Base-by-base conservation (phyloP, 2,329 filamentous ascomycete species). In the Botrytis tulipae region DNA sequence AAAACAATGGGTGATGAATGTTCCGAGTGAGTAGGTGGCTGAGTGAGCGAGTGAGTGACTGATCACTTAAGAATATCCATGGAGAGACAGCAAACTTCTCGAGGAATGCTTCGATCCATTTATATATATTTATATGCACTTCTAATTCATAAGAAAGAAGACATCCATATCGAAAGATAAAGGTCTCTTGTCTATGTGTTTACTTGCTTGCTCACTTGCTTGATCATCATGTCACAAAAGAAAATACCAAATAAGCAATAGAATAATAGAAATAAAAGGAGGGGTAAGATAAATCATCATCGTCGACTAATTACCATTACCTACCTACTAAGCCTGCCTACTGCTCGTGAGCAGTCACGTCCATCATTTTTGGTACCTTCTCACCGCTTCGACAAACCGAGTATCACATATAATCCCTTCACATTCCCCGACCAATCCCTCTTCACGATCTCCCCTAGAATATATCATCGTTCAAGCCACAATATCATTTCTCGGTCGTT, bases 401-500 rank as follows among this genome's bases (percentile, higher is more conserved):
- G 37, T 51, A 67, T 67, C 29, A 67, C 44, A 51, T 51, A 63
- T 44, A 63, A 29, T 40, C 25, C 35, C 37, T 42, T 5, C 25
- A 42, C 60, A 25, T 37, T 29, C 35, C 63, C 48, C 61, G 20
- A 63, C 61, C 61, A 63, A 63, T 63, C 40, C 25, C 40, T 32
- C 16, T 6, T 32, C n/a, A 29, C 61, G 6, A 44, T 44, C n/a
- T 63, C 35, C 12, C 42, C 10, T 20, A 29, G n/a, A 51, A 48
- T 14, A 37, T 48, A 48, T n/a, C 63, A 67, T 51, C 29, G 14
- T n/a, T 35, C 32, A 67, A 67, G 63, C 63, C 63, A 67, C 42
- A n/a, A 67, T 46, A 48, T 44, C 54, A 61, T 60, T 25, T 40
- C 29, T 42, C 35, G 51, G 48, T 70, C 67, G 51, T 46, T 70